Base-by-base conservation (phyloP, 2,329 filamentous ascomycete genomes). In the Fusarium sp. region DNA sequence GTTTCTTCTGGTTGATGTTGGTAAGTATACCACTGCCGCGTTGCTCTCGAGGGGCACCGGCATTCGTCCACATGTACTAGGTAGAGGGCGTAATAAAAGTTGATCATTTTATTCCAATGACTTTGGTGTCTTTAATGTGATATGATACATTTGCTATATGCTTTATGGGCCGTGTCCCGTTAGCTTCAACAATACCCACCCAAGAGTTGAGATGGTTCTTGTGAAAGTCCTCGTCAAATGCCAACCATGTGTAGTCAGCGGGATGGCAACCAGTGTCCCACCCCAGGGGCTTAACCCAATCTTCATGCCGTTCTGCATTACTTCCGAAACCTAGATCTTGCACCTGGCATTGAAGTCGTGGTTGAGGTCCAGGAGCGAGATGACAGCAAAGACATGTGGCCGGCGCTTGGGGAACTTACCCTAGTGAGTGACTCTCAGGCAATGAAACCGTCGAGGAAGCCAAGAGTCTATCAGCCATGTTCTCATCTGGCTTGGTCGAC, bases 31-130 rank as follows among this genome's bases (percentile, higher is more conserved):
- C 75, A 78, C 66, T 73, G 68, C 71, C 69, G 64, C 73, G 73
- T 71, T 70, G 64, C 73, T 78, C 73, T 71, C 66, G 66, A 76
- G 75, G 69, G 75, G 62, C 56, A 68, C 60, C 65, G 65, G 64
- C 63, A 73, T 71, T 64, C 61, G 65, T 74, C 62, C 68, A 74
- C 39, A 67, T 54, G 48, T 67, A 64, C 56, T 70, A 74, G 71
- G 58, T 76, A 72, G 72, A 76, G 66, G 77, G 77, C 77, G 77
- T 77, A 79, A 79, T 77, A 79, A 79, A 79, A 79, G 77, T 79
- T 25, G 41, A 67, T 71, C 68, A 69, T 74, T 74, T 70, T 73
- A 62, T 59, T 68, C 34, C 32, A 71, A 64, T 71, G 39, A 48
- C 43, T 27, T 48, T 27, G 14, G 8, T 18, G 4, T 48, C 0